Percentiles rank a stretch among this genome's conserved stretches.
These are phyloP conservation scores for Pleurotus tuoliensis DNA, from an alignment of 768 basidiomycete genomes.

Conservation along the genomic window DNA sequence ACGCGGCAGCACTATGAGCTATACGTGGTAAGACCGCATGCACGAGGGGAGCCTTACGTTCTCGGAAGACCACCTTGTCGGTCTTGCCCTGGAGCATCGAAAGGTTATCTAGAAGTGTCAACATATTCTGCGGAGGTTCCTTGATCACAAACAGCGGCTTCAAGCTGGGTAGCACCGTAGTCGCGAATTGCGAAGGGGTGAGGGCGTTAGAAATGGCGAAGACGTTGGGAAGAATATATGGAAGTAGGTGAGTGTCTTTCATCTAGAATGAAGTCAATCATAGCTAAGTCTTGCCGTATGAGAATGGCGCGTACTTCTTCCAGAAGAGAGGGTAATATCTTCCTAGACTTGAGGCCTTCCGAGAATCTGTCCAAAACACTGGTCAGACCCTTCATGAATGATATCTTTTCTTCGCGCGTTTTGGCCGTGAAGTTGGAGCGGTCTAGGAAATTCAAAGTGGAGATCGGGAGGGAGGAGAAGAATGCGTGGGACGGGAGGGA, in stretches of 20 bases:
- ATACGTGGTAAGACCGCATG: neutral
- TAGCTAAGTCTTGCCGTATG: neutral
- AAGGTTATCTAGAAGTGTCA: slow-evolving; percentile 89
- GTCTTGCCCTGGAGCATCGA: slow-evolving; percentile 86
- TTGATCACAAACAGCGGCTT: slow-evolving; percentile 88
- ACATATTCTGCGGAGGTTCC: slow-evolving; percentile 97
- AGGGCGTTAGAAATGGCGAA: slow-evolving; percentile 83
- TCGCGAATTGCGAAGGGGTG: slow-evolving; percentile 76
- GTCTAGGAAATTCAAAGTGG: slow-evolving; percentile 93
- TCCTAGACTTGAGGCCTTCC: slow-evolving; percentile 80
- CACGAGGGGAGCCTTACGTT: slow-evolving; percentile 53
- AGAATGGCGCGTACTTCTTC: slow-evolving; percentile 66
- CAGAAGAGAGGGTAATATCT: slow-evolving; percentile 86
- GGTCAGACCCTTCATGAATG: slow-evolving; percentile 89
- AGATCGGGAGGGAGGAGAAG: slow-evolving; percentile 94
- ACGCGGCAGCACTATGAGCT: slow-evolving; percentile 10
- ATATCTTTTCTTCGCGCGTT: slow-evolving; percentile 91
- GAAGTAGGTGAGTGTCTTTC: slow-evolving; percentile 91
- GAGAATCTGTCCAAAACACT: slow-evolving; percentile 81
- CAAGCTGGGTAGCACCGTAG: slow-evolving; percentile 77
- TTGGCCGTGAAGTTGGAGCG: slow-evolving; percentile 94
- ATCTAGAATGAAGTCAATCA: slow-evolving; percentile 43
- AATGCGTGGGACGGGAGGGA: slow-evolving; percentile 83
- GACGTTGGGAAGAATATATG: slow-evolving; percentile 94
- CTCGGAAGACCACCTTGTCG: slow-evolving; percentile 78